Base-by-base conservation (phyloP, 768 basidiomycete species). In the Auriscalpium microsporum region DNA sequence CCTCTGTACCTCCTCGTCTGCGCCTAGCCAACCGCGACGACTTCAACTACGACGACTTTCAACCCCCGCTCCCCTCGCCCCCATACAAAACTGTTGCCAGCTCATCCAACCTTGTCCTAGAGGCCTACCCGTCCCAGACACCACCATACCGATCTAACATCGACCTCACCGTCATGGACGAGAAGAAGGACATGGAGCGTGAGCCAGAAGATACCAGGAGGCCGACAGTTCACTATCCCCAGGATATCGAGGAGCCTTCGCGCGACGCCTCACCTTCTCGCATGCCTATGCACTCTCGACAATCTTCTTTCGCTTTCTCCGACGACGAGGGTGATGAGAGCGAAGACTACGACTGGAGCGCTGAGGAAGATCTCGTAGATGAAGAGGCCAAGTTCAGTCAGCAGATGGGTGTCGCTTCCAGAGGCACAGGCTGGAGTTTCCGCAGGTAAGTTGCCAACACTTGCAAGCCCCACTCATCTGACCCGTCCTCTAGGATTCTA, bases 281-380 rank as follows among this genome's bases (percentile, higher is more conserved):
- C 44, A 13, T 58, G 57, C 17, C 55, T 55, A 4, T 68, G 28
- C 66, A 68, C 5, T 71, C 73, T 28, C 68, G 65, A 28, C 59
- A 66, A 23, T 60, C 81, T 16, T 82, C 82, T 2, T 66, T 78
- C 14, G 75, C 71, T 33, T 75, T 69, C 42, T 79, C 78, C 4
- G 83, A 86, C 50, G 84, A 83, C 10, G 77, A 78, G 0, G 82
- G 85, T 19, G 78, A 78, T 10, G 76, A 78, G 0, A 73, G 68
- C 0, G 69, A 77, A 1, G 75, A 80, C n/a, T 87, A 83, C 56
- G 83, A 90, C 65, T 89, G 87, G 87, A 84, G 82, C 40, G 84
- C 74, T 16, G 89, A 90, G 59, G 87, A 87, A 53, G 86, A 90
- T 63, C 72, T 91, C 16, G 79, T 76, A 0, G 82, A 89, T 57